These are phyloP conservation scores for Pilasporangium apinafurcum DNA, from an alignment of 352 stramenopile genomes.

Conservation along the genomic window DNA sequence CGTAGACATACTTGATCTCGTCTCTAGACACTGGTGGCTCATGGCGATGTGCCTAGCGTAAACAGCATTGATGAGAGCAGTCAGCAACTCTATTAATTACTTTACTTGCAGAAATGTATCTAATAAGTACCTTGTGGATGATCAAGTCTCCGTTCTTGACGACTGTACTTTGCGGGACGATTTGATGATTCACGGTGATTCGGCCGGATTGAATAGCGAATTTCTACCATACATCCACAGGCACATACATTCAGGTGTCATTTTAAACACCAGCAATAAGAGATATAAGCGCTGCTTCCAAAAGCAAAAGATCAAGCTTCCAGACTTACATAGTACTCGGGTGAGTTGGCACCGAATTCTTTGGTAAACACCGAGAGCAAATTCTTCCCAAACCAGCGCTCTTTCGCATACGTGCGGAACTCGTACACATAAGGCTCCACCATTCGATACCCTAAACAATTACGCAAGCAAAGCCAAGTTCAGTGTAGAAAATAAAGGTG, in stretches of 20 bases:
- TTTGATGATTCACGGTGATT: slow-evolving; percentile 90
- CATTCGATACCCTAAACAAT: slow-evolving; percentile 62
- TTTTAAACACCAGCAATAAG: no score
- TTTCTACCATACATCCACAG: no score
- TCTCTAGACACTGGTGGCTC: slow-evolving; percentile 91
- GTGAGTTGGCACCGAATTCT: slow-evolving; percentile 81
- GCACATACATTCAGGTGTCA: no score
- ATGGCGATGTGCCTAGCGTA: slow-evolving; percentile 89
- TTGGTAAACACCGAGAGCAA: slow-evolving; percentile 89
- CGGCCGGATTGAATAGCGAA: slow-evolving; percentile 90
- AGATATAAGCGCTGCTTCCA: neutral
- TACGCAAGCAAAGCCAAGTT: neutral
- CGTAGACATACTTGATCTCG: slow-evolving; percentile 69
- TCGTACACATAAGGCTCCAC: slow-evolving; percentile 94
- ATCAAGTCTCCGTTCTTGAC: slow-evolving; percentile 93
- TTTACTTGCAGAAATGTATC: no score
- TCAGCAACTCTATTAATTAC: no score
- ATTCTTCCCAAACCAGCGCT: slow-evolving; percentile 89
- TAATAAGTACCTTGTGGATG: slow-evolving; percentile 78
- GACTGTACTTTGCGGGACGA: slow-evolving; percentile 66
- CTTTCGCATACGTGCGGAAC: slow-evolving; percentile 94
- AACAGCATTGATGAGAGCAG: no score
- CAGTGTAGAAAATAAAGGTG: neutral
- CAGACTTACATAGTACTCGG: slow-evolving; percentile 76
- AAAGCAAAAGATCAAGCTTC: neutral